Evolutionary conservation across 371 early-diverging fungal species (phyloP).

Genomic region (Mucor racemosus): DNA sequence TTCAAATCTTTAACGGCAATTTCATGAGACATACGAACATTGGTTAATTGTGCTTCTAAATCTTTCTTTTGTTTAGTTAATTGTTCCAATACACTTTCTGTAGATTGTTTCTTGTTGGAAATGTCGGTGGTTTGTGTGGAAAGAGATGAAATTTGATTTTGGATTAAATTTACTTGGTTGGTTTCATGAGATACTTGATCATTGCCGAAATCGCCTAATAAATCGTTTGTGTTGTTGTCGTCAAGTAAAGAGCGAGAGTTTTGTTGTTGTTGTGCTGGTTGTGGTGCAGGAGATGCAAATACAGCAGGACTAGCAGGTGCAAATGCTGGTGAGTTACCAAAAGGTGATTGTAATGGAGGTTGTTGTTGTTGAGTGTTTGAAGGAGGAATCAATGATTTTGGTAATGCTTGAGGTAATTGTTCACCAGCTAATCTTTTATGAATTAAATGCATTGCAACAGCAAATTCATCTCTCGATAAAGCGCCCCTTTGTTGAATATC

Average conservation of each 20-base stretch:
- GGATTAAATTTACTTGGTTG: slow-evolving; percentile 46
- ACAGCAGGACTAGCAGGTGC: slow-evolving; percentile 3
- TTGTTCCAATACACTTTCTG: slow-evolving; percentile 38
- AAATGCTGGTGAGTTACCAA: slow-evolving; percentile 7
- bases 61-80: slow-evolving; percentile 40
- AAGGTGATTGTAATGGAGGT: slow-evolving; percentile 17
- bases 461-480: slow-evolving; percentile 87
- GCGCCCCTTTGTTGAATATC: slow-evolving; percentile 81
- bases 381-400: slow-evolving; percentile 38
- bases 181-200: slow-evolving; percentile 46
- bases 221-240: slow-evolving; percentile 26
- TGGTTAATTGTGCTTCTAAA: slow-evolving; percentile 36
- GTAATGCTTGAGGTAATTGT: slow-evolving; percentile 77
- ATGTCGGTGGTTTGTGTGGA: slow-evolving; percentile 27
- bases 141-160: slow-evolving; percentile 42
- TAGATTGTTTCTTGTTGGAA: slow-evolving; percentile 28
- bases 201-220: slow-evolving; percentile 52
- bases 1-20: slow-evolving; percentile 34
- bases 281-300: slow-evolving; percentile 19
- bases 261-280: neutral
- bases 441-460: slow-evolving; percentile 93
- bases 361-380: neutral
- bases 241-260: slow-evolving; percentile 6
- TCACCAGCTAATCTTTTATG: slow-evolving; percentile 77
- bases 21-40: slow-evolving; percentile 40